phyloP scores from a whole-genome alignment of 2,329 filamentous ascomycete species.

The Annulohypoxylon truncatum region DNA sequence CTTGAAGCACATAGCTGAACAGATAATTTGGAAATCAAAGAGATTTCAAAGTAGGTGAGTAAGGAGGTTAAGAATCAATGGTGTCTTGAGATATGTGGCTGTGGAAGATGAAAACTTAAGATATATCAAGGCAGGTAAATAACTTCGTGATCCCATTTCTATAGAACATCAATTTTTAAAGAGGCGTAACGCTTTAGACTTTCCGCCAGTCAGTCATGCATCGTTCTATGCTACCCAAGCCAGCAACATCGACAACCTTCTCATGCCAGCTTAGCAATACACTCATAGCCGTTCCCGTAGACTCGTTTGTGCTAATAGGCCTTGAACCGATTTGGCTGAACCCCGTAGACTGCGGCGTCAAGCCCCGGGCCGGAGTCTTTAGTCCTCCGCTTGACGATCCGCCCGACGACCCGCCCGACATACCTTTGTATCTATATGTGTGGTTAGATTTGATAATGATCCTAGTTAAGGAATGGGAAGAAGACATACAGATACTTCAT shows the following conservation, averaged over 20 bases:
- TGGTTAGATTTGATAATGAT: slow-evolving; percentile 16
- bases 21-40: neutral
- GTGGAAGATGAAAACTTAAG: neutral
- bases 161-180: slow-evolving; percentile 37
- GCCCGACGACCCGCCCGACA: slow-evolving; percentile 65
- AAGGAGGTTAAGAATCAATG: neutral
- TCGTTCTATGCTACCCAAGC: slow-evolving; percentile 88
- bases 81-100: neutral
- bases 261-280: slow-evolving; percentile 98
- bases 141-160: slow-evolving; percentile 24
- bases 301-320: slow-evolving; percentile 67
- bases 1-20: neutral
- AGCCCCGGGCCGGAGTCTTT: slow-evolving; percentile 60
- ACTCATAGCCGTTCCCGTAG: slow-evolving; percentile 91
- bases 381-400: slow-evolving; percentile 51
- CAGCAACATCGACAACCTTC: slow-evolving; percentile 95
- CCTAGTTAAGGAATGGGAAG: neutral
- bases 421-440: slow-evolving; percentile 83
- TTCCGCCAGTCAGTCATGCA: slow-evolving; percentile 97
- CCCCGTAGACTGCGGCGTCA: slow-evolving; percentile 82
- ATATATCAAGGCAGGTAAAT: neutral
- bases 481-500: slow-evolving; percentile 93
- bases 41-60: neutral
- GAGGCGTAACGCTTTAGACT: slow-evolving; percentile 66
- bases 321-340: slow-evolving; percentile 82